Conservation (phyloP, 495 filamentous ascomycete species). For the Jackrogersella minutella region DNA sequence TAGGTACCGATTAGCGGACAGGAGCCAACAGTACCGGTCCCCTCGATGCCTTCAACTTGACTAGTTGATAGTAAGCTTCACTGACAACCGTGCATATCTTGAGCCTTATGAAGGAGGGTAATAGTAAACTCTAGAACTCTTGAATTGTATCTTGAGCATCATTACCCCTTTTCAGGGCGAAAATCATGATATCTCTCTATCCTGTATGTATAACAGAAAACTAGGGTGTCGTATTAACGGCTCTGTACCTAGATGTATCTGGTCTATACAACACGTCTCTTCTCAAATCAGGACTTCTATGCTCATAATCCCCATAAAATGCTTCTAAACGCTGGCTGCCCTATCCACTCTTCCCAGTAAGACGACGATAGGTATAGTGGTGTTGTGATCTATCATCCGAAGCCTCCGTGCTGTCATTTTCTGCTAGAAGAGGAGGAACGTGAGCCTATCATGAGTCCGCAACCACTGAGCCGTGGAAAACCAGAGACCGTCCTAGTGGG, state of each 20-base stretch:
- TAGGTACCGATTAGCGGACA: not conserved
- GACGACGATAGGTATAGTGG: not conserved
- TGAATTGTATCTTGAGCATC: slow-evolving; percentile 1
- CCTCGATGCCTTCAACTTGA: not conserved
- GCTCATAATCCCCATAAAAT: not conserved
- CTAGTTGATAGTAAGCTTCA: slow-evolving; percentile 31
- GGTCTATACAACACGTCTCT: not conserved
- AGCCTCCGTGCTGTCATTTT: slow-evolving; percentile 3
- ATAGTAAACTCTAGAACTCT: not conserved
- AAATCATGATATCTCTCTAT: not conserved
- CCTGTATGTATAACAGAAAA: slow-evolving; percentile 3
- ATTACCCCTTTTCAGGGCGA: not conserved
- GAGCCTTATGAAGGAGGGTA: not conserved
- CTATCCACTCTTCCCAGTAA: not conserved
- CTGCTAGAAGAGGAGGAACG: slow-evolving; percentile 3
- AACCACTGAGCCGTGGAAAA: not conserved
- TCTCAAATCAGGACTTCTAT: not conserved
- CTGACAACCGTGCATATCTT: slow-evolving; percentile 7
- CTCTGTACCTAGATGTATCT: not conserved
- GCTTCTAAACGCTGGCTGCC: not conserved
- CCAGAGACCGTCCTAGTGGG: not conserved
- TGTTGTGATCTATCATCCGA: slow-evolving; percentile 2
- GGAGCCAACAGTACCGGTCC: not conserved
- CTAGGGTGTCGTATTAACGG: too few species aligned
- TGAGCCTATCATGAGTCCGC: not conserved